Percentiles rank a stretch among this genome's conserved stretches.
These are phyloP conservation scores for Zymoseptoria pseudotritici DNA, from an alignment of 2,329 filamentous ascomycete genomes.

Conservation along the genomic window DNA sequence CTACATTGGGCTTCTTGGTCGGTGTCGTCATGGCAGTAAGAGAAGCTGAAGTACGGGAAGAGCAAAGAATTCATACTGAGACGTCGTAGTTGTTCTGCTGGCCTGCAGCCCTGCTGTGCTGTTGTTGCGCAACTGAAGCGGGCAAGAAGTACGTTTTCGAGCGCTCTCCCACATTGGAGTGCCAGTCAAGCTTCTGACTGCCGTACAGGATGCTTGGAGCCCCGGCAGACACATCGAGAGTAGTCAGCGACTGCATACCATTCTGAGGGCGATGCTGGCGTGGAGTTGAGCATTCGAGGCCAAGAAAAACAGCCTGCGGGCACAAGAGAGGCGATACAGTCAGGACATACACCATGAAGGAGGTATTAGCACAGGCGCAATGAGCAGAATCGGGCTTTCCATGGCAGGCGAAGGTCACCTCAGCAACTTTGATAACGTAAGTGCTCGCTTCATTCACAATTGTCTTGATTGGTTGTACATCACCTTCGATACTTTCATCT, in stretches of 20 bases:
- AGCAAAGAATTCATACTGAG: not conserved
- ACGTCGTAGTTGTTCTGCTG: constrained; percentile 28
- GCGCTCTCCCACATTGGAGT: not conserved
- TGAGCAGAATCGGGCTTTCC: not conserved
- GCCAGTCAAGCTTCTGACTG: not conserved
- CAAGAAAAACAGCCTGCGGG: not conserved
- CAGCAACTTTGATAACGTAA: not conserved
- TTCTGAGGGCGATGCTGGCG: constrained; percentile 15
- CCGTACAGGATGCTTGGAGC: constrained; percentile 25
- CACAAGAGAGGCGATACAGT: not conserved
- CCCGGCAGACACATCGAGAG: constrained; percentile 27
- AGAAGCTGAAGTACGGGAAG: not conserved
- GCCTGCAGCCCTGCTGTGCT: constrained; percentile 32
- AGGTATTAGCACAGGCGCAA: not conserved
- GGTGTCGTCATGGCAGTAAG: constrained; percentile 28
- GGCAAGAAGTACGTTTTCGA: constrained; percentile 24
- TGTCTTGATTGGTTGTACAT: not conserved
- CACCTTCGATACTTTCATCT: not conserved
- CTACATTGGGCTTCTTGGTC: constrained; percentile 31
- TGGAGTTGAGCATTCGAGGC: not conserved
- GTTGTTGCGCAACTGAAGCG: constrained; percentile 31
- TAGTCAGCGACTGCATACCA: constrained; percentile 29
- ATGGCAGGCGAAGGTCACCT: not conserved
- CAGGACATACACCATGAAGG: not conserved
- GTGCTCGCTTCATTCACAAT: not conserved